These are phyloP conservation scores for Knoxdaviesia capensis DNA, from an alignment of 2,329 filamentous ascomycete genomes.

Conservation along the genomic window DNA sequence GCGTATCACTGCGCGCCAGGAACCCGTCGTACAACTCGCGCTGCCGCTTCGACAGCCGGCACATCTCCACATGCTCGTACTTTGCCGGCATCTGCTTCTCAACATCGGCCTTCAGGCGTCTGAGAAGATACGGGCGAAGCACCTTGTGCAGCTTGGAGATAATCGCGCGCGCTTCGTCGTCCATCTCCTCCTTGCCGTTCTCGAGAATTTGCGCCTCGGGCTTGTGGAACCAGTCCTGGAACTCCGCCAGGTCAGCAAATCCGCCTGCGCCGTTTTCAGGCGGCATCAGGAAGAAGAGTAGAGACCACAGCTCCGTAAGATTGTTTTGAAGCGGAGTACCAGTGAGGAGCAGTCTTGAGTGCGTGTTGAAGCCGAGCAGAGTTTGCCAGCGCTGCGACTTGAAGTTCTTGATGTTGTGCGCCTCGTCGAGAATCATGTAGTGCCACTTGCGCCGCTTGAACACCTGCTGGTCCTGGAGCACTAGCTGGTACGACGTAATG, in stretches of 20 bases:
- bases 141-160: conserved; percentile 90
- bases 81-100: conserved; percentile 99
- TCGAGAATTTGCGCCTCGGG: conserved; percentile 93
- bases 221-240: conserved; percentile 87
- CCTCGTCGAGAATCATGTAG: conserved; percentile 95
- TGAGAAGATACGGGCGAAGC: conserved; percentile 73
- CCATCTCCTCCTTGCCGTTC: conserved; percentile 81
- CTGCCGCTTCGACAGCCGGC: conserved; percentile 84
- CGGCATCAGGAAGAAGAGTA: conserved; percentile 92
- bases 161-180: conserved; percentile 79
- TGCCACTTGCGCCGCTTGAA: conserved; percentile 91
- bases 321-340: conserved; percentile 96
- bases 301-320: conserved; percentile 86
- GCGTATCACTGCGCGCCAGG: conserved; percentile 73
- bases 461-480: conserved; percentile 81
- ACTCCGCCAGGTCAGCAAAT: conserved; percentile 88
- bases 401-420: conserved; percentile 99
- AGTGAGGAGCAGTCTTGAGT: conserved; percentile 68
- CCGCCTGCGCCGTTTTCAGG: conserved; percentile 71
- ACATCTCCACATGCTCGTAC: conserved; percentile 93
- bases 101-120: conserved; percentile 84
- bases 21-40: conserved; percentile 94
- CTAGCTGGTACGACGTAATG: conserved; percentile 93
- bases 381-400: conserved; percentile 95
- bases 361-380: conserved; percentile 80